Conservation (phyloP, 805 yeast genomes). For the Lipomyces spencermartinsiae region DNA sequence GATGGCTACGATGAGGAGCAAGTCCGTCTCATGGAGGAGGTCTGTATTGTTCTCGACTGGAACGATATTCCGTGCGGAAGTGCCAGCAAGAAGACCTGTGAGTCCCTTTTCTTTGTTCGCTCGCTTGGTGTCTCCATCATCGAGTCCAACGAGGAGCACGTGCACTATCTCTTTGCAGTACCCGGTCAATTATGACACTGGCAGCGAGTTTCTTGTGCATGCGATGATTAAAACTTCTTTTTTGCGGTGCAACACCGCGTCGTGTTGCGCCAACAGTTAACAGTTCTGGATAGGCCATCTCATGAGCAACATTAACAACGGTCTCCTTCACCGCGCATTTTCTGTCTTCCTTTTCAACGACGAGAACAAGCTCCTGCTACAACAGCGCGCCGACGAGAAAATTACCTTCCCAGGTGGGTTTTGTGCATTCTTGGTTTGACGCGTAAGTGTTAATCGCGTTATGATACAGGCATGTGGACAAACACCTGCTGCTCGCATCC, state of each 20-base stretch:
- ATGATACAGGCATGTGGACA: constrained; percentile 77
- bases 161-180: not conserved
- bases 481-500: constrained; percentile 99
- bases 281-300: constrained; percentile 48
- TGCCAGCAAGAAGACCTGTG: constrained; percentile 86
- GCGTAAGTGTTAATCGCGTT: not conserved
- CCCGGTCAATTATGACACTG: not conserved
- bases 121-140: too few relatives aligned
- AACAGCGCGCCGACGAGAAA: constrained; percentile 95
- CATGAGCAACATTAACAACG: constrained; percentile 83
- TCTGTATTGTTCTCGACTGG: constrained; percentile 91
- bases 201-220: not conserved
- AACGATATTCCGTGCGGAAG: constrained; percentile 89
- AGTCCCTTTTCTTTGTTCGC: constrained; percentile 12
- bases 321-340: constrained; percentile 93
- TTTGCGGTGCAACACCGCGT: not conserved
- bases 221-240: too few relatives aligned
- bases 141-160: not conserved
- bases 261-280: not conserved
- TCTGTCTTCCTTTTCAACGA: constrained; percentile 91
- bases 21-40: constrained; percentile 92
- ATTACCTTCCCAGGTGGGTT: constrained; percentile 80
- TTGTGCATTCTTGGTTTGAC: not conserved
- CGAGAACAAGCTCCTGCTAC: constrained; percentile 77
- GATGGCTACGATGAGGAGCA: constrained; percentile 93